These are phyloP conservation scores for Citrus medica DNA, from an alignment of 345 rosid genomes.

Conservation along the genomic window DNA sequence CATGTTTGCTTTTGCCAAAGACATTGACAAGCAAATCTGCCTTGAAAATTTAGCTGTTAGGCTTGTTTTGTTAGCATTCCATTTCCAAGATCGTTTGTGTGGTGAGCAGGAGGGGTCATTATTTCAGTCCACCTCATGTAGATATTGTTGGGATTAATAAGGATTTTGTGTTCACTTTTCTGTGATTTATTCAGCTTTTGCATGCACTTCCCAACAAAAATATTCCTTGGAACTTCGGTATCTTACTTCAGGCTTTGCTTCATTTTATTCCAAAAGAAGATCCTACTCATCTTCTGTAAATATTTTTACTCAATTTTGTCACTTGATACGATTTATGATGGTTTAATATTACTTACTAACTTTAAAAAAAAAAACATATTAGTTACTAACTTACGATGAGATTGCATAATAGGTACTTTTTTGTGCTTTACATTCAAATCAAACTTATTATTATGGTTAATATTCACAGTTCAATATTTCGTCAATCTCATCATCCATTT, in stretches of 20 bases:
- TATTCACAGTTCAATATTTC: neutral
- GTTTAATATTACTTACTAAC: neutral
- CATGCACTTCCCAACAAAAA: neutral
- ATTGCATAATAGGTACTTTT: neutral
- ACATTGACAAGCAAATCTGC: constrained; percentile 1
- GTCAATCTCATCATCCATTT: neutral
- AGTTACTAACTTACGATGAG: neutral
- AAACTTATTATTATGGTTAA: neutral
- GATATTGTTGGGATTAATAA: constrained; percentile 12
- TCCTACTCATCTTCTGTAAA: neutral
- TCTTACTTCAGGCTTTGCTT: neutral
- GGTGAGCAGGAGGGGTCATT: constrained; percentile 9
- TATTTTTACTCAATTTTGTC: neutral
- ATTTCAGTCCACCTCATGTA: constrained; percentile 13
- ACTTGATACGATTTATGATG: neutral
- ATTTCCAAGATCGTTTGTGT: constrained; percentile 8
- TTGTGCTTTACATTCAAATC: neutral
- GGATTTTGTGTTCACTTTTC: neutral
- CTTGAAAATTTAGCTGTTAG: constrained; percentile 7
- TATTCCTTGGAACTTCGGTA: constrained; percentile 5
- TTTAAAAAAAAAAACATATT: no score
- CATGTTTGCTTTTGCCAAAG: neutral
- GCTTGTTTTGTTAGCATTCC: constrained; percentile 16
- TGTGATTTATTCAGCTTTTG: neutral
- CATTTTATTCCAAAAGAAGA: neutral